Base-by-base conservation (phyloP, 805 yeast genomes). In the Candida endomychidarum region DNA sequence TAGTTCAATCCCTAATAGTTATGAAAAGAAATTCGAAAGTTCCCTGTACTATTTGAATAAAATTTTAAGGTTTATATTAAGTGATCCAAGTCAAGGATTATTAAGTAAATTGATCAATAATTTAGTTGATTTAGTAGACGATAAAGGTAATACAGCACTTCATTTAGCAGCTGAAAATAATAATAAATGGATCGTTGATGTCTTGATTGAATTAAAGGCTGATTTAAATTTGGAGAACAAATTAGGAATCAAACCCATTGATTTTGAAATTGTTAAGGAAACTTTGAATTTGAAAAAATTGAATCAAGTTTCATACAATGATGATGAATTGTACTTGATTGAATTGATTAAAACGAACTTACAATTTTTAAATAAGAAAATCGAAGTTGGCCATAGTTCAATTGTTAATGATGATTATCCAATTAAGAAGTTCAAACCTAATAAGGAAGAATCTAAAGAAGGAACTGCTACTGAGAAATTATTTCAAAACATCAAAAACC, bases 211-310 rank as follows among this genome's bases (percentile, higher is more conserved):
- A 36, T 54, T 69, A 15, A 56, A 55, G 12, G 72, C 74, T 0
- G 67, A 90, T 56, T 78, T 86, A 4, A 72, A 72, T 23, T 73
- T 87, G 34, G 78, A 87, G 4, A 93, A 93, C 58, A 83, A 86
- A 37, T 84, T 91, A 3, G 96, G 96, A 0, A 73, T 91, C 23
- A 78, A 85, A 45, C 96, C 98, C 3, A 64, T 73, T 10, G 98
- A 93, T 63, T 91, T 86, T 63, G 96, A 95, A 32, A 79, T 84
- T 39, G 77, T 73, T 32, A 63, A 77, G 33, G 72, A 68, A 34
- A 53, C 57, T 9, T 29, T 34, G 6, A 45, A 51, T 26, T 38
- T 28, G 8, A 47, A 42, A 23, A 45, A 47, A 32, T 38, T 45
- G 11, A 47, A 45, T n/a, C 46, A 43, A 22, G 27, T 33, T 9